Evolutionary conservation across 805 yeast species (phyloP).

Genomic region (Kodamaea restingae): DNA sequence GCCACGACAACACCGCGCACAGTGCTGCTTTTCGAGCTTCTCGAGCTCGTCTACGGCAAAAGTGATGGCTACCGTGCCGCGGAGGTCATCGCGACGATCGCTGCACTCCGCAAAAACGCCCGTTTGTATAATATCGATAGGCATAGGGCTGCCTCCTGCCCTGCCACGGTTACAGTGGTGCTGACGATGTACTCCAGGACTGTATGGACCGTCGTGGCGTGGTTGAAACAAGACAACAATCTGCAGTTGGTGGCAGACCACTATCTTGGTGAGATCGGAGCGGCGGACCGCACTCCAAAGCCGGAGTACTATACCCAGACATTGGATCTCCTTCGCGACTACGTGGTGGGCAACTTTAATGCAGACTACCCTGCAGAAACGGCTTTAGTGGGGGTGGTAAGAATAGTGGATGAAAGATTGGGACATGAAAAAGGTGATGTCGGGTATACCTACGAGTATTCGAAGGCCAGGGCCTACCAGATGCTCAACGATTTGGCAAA

Average conservation of each 20-base stretch:
- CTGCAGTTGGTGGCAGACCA: constrained; percentile 19
- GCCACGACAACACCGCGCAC: constrained; percentile 27
- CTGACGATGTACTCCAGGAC: constrained; percentile 18
- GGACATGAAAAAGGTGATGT: neutral
- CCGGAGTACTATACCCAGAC: constrained; percentile 30
- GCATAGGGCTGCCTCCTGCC: constrained; percentile 24
- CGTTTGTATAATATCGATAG: constrained; percentile 41
- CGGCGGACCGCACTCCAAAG: neutral
- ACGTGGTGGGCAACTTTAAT: constrained; percentile 50
- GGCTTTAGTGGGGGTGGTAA: constrained; percentile 29
- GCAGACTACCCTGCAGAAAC: constrained; percentile 47
- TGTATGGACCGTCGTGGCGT: constrained; percentile 2
- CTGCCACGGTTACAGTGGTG: constrained; percentile 30
- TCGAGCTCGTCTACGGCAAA: constrained; percentile 13
- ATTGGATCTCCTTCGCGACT: constrained; percentile 48
- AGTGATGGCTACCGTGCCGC: constrained; percentile 16
- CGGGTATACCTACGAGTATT: constrained; percentile 37
- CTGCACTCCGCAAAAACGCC: constrained; percentile 48
- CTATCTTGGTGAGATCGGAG: constrained; percentile 10
- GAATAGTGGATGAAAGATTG: constrained; percentile 21
- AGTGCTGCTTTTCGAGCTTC: constrained; percentile 33
- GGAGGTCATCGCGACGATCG: constrained; percentile 38
- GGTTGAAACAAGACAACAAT: constrained; percentile 20
- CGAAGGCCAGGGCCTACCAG: constrained; percentile 52
- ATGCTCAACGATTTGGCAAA: constrained; percentile 29